These are phyloP conservation scores for Cutaneotrichosporon cavernicola DNA, from an alignment of 1,284 basidiomycete species.

Conservation along the genomic window DNA sequence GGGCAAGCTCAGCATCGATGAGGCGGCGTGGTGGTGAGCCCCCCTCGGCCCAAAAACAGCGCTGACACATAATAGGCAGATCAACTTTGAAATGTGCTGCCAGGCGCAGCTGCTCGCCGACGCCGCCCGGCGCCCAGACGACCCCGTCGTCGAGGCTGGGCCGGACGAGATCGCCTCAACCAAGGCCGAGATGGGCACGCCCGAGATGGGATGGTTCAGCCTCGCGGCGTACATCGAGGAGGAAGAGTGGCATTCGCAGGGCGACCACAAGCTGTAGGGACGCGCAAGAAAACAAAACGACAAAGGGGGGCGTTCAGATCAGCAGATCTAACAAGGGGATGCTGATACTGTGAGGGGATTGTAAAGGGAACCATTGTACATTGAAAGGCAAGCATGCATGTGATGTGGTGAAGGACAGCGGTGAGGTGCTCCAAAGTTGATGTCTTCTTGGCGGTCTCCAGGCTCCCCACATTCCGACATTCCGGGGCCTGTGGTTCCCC, in stretches of 20 bases:
- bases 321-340: no score
- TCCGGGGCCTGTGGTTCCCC: no score
- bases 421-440: no score
- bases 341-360: no score
- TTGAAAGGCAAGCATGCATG: no score
- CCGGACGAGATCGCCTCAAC: constrained; percentile 40
- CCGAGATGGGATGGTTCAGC: constrained; percentile 49
- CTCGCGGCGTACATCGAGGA: constrained; percentile 45
- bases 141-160: constrained; percentile 31
- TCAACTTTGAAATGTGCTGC: constrained; percentile 48
- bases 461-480: no score
- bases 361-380: no score
- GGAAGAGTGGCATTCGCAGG: constrained; percentile 38
- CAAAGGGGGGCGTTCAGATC: no score
- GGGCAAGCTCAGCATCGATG: constrained; percentile 42
- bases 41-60: no score
- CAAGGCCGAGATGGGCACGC: constrained; percentile 42
- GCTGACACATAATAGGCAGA: constrained; percentile 35
- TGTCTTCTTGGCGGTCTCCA: no score
- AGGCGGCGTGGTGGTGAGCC: constrained; percentile 49
- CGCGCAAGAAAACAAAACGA: no score
- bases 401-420: no score
- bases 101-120: constrained; percentile 45
- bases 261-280: constrained; percentile 36
- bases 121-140: constrained; percentile 36